Conservation (phyloP, 257 asterid genomes). For the Linaria vulgaris region DNA sequence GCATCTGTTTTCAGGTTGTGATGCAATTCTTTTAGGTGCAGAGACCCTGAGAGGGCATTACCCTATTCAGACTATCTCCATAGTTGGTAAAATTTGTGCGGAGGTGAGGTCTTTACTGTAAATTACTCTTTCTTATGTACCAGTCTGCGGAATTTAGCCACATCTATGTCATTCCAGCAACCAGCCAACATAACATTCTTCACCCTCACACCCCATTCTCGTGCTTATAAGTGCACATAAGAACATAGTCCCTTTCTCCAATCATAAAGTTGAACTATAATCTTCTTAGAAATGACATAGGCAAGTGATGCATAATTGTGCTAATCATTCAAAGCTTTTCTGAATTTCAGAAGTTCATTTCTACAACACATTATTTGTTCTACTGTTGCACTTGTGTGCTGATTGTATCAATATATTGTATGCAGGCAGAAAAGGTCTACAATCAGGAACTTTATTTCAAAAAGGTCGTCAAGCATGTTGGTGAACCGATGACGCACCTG, state of each 20-base stretch:
- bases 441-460: slow-evolving; percentile 85
- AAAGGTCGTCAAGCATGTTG: slow-evolving; percentile 63
- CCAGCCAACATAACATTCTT: background rate
- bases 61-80: slow-evolving; percentile 62
- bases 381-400: background rate
- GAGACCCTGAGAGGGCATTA: slow-evolving; percentile 58
- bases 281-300: background rate
- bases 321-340: background rate
- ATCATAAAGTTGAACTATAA: background rate
- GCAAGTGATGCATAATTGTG: background rate
- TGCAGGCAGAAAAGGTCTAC: slow-evolving; percentile 88
- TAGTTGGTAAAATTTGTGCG: slow-evolving; percentile 75
- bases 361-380: background rate
- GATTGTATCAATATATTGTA: background rate
- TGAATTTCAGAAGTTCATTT: background rate
- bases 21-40: slow-evolving; percentile 66
- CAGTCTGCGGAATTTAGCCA: slow-evolving; percentile 1
- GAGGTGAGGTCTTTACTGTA: slow-evolving; percentile 37
- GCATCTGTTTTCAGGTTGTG: slow-evolving; percentile 40
- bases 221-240: background rate
- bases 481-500: slow-evolving; percentile 89
- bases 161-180: background rate
- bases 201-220: background rate
- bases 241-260: background rate
- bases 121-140: slow-evolving; percentile 11